Evolutionary conservation across 2,329 filamentous ascomycete genomes (phyloP), one percentile per base, ranked within the genome.

Genomic region (Cladophialophora bantiana): DNA sequence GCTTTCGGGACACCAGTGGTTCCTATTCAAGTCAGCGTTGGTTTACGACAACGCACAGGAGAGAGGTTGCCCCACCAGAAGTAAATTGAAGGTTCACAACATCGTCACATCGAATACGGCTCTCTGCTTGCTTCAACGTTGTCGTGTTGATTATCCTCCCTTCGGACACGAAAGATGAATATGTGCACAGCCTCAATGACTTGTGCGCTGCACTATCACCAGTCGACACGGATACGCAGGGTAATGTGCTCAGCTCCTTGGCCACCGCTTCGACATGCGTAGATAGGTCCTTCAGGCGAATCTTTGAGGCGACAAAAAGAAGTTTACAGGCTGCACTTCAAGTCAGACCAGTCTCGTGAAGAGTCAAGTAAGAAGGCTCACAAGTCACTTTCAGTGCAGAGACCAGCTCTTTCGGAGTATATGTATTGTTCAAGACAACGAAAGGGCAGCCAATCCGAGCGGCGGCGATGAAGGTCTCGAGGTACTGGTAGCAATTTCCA

Each of bases 61-160:
- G 58, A 54, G n/a, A 64, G 52, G 26, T 26, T 36, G 55, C n/a
- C 59, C 34, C 35, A 68, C 66, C 66, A 0, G 90, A 94, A 0
- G 94, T 98, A 81, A 98, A 98, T 77, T 98, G 94, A 70, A 98
- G 96, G 76, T 97, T 97, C 71, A 95, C 89, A 2, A 90, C 88
- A 61, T 98, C 94, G 68, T 86, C 53, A 31, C 53, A 50, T 18
- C 54, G 31, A 6, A 71, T 55, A 18, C 32, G 12, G 18, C 42
- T 50, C 40, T 71, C 65, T 7, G 65, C 67, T 52, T 53, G 20
- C 35, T n/a, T 52, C 52, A 71, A 54, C 4, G 59, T 38, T 15
- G 36, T 59, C 54, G 69, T 67, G 45, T 67, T 68, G 32, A 64
- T 61, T 1, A 62, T 65, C 55, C 58, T 48, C 5, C 55, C 62